Percentiles rank a stretch among this genome's conserved stretches.
Conservation (phyloP, 208 protist species). For the Crithidia thermophila region DNA sequence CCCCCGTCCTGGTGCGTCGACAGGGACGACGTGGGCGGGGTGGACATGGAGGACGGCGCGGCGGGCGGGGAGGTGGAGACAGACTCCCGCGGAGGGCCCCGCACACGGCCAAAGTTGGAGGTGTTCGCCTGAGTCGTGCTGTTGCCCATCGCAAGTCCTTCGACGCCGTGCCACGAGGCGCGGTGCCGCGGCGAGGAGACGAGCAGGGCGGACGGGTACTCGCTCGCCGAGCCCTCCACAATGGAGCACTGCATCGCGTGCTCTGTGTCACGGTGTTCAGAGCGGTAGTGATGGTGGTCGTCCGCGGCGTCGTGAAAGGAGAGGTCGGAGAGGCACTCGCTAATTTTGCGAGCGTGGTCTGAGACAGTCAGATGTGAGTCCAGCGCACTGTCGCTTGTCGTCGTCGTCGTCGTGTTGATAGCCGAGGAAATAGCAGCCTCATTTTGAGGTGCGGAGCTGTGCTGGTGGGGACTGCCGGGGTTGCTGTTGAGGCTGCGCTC, state of each 20-base stretch:
- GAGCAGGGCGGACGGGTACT: background rate
- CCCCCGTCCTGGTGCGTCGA: background rate
- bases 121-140: background rate
- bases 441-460: no score
- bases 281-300: background rate
- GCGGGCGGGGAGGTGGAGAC: background rate
- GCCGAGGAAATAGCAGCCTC: no score
- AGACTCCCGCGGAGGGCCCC: background rate
- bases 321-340: background rate
- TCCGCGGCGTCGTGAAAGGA: background rate
- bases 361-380: background rate
- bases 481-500: no score
- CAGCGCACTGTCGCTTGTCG: background rate
- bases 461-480: no score
- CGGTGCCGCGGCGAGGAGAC: background rate
- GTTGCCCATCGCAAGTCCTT: background rate
- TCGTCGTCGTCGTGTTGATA: background rate
- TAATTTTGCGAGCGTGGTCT: background rate
- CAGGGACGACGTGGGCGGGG: background rate
- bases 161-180: constrained; percentile 5
- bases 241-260: no score
- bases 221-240: no score
- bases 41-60: background rate
- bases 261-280: background rate
- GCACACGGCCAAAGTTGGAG: background rate